A percentile compares a stretch with the other conserved stretches of the same genome.
phyloP scores from a whole-genome alignment of 768 basidiomycete species.

The Pleurotus giganteus region DNA sequence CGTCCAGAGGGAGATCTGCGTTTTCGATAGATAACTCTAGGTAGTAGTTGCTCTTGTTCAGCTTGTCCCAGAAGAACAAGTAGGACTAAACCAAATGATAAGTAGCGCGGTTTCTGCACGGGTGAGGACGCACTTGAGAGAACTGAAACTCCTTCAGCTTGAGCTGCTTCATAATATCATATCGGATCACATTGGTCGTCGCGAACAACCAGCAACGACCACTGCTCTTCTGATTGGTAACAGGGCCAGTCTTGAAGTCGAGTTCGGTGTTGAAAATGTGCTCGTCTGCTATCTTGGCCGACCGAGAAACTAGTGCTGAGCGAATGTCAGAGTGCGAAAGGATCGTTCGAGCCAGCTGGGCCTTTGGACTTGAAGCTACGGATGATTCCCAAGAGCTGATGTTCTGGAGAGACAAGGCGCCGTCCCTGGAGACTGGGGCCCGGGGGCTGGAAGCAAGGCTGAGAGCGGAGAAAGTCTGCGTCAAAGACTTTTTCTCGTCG shows the following conservation, averaged over 20 bases:
- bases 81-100: constrained; percentile 55
- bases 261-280: constrained; percentile 84
- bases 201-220: constrained; percentile 97
- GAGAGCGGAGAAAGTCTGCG: constrained; percentile 29
- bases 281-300: constrained; percentile 56
- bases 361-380: constrained; percentile 54
- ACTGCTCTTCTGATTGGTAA: constrained; percentile 85
- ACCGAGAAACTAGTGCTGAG: constrained; percentile 59
- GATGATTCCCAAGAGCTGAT: constrained; percentile 67
- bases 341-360: constrained; percentile 73
- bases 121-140: constrained; percentile 59
- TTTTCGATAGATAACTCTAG: constrained; percentile 86
- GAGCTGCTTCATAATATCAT: constrained; percentile 81
- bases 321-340: constrained; percentile 68
- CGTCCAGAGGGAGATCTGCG: constrained; percentile 75
- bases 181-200: constrained; percentile 82
- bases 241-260: constrained; percentile 77
- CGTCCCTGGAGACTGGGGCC: constrained; percentile 55
- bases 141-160: constrained; percentile 89
- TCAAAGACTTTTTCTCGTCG: constrained; percentile 14
- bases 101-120: neutral
- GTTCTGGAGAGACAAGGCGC: constrained; percentile 57
- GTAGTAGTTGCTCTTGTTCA: constrained; percentile 92
- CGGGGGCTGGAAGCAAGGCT: constrained; percentile 19
- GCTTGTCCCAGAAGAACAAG: constrained; percentile 95